phyloP scores from a whole-genome alignment of 2,329 filamentous ascomycete genomes.

The Cladobotryum mycophilum region DNA sequence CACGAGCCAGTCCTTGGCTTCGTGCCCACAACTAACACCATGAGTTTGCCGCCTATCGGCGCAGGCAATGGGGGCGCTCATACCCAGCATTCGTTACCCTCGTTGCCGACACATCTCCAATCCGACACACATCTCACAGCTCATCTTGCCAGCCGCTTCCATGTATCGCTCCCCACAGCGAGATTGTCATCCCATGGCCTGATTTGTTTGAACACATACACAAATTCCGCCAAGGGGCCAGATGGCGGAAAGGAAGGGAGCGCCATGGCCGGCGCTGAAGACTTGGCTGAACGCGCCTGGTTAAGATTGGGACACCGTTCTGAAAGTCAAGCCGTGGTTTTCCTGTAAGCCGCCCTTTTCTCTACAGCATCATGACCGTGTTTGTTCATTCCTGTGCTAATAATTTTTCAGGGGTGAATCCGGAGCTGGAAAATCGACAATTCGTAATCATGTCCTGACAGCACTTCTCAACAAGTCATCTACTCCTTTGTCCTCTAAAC shows the following conservation, averaged over 20 bases:
- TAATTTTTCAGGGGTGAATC: constrained; percentile 71
- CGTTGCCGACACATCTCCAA: constrained; percentile 77
- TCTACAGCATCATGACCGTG: background rate
- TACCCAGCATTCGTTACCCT: constrained; percentile 80
- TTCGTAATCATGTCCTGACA: constrained; percentile 82
- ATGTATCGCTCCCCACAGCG: constrained; percentile 82
- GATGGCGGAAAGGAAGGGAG: constrained; percentile 91
- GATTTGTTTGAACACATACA: constrained; percentile 91
- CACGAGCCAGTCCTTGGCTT: constrained; percentile 24
- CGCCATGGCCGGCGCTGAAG: constrained; percentile 86
- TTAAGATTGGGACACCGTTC: constrained; percentile 77
- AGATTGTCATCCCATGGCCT: constrained; percentile 85
- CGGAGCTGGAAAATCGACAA: constrained; percentile 90
- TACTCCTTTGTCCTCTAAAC: constrained; percentile 86
- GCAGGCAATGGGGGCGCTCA: constrained; percentile 54
- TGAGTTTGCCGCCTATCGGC: constrained; percentile 47
- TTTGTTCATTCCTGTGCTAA: constrained; percentile 19
- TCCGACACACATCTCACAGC: constrained; percentile 73
- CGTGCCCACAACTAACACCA: constrained; percentile 48
- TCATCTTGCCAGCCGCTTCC: constrained; percentile 82
- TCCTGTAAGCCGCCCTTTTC: constrained; percentile 62
- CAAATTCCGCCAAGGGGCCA: constrained; percentile 76
- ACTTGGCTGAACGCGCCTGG: constrained; percentile 81
- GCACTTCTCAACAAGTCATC: constrained; percentile 83
- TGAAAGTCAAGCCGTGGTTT: constrained; percentile 89